Base-by-base conservation (phyloP, 768 basidiomycete genomes). In the Nidularia sp. region DNA sequence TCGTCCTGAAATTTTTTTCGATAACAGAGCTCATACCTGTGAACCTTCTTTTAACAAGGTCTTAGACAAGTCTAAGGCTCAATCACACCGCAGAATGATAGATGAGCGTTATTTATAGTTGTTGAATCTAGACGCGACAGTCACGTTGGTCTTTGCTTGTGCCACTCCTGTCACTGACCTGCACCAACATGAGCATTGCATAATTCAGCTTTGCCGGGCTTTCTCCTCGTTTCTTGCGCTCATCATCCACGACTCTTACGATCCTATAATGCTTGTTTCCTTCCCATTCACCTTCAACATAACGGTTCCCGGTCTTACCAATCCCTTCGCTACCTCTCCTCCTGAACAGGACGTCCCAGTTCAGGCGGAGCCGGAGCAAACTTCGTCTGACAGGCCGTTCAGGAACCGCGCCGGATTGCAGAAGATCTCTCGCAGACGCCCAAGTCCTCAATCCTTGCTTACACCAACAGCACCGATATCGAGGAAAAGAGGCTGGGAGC, bases 221-320 rank as follows among this genome's bases (percentile, higher is more conserved):
- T 41, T 41, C 15, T 41, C 15, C 39, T 15, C 2, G 39, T 41
- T 15, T 41, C 39, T 15, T 41, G 39, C 39, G 15, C 39, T 41
- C 39, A 41, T 41, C 39, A 41, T 41, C 39, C 39, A 41, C 39
- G 39, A 41, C 39, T 41, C 15, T 45, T 29, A 45, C 44, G 44
- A 41, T 22, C 44, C 6, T n/a, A 1, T 45, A 45, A 45, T 45
- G 44, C 12, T 45, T 64, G 62, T 49, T 59, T 64, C 72, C 3
- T 89, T 88, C 60, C 79, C 86, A 9, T 90, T 90, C 63, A 87
- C 86, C 48, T 90, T 90, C 73, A 79, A 66, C 12, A 74, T 89
- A 54, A 64, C 75, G 34, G 80, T 86, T 9, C 84, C 87, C 4
- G 86, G 85, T 5, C 61, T 88, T 49, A 65, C 73, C 25, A 89